Percentiles rank a stretch among this genome's conserved stretches.
Conservation (phyloP, 352 stramenopile genomes). For the Pythium insidiosum region DNA sequence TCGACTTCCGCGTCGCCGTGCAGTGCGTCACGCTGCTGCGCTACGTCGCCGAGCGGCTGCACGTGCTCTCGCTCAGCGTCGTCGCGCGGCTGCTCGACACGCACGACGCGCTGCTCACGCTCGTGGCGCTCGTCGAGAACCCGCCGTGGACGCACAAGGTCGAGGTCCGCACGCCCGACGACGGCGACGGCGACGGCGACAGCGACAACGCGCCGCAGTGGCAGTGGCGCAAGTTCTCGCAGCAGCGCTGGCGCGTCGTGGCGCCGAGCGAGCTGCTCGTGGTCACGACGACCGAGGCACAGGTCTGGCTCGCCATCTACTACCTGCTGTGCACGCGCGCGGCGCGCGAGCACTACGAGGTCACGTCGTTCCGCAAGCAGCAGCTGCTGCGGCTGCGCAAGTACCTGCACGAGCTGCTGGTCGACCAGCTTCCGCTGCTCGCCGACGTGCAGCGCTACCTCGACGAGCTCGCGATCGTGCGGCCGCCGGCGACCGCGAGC, state of each 20-base stretch:
- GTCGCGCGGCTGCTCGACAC: constrained; percentile 92
- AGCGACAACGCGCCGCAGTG: constrained; percentile 4
- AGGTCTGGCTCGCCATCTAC: constrained; percentile 94
- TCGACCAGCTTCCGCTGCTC: constrained; percentile 95
- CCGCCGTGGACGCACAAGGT: constrained; percentile 92
- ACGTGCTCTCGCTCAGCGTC: constrained; percentile 80
- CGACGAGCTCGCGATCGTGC: constrained; percentile 92
- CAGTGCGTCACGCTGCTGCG: constrained; percentile 84
- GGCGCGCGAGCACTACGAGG: constrained; percentile 90
- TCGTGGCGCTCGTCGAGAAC: constrained; percentile 93
- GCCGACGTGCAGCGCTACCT: constrained; percentile 91
- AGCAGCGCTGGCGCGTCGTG: constrained; percentile 90
- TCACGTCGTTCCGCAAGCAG: constrained; percentile 92
- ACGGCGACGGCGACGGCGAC: background rate
- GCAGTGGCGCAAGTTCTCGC: constrained; percentile 89
- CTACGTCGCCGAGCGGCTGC: constrained; percentile 87
- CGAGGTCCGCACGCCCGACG: constrained; percentile 12
- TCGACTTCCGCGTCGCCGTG: constrained; percentile 83
- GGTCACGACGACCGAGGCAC: constrained; percentile 90
- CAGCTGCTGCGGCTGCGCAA: constrained; percentile 90
- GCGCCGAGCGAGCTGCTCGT: constrained; percentile 83
- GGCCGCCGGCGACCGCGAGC: constrained; percentile 34
- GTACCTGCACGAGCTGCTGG: constrained; percentile 92
- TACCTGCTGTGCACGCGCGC: constrained; percentile 90
- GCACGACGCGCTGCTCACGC: constrained; percentile 91